These are phyloP conservation scores for Phytopythium sindhum DNA, from an alignment of 352 stramenopile genomes.

Conservation along the genomic window DNA sequence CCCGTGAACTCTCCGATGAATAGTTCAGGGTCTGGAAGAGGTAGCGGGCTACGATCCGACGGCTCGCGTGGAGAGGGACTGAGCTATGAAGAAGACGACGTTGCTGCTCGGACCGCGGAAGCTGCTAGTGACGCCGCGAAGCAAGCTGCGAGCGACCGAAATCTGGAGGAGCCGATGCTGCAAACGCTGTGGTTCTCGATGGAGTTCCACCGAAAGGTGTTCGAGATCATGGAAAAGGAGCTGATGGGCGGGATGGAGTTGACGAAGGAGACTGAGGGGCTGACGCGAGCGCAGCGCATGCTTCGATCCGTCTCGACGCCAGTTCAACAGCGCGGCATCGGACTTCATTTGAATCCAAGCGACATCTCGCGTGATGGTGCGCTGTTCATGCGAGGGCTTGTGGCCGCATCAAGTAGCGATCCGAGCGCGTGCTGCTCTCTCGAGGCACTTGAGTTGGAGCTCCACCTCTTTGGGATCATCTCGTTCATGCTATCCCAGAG, in stretches of 20 bases:
- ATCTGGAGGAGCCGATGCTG: conserved; percentile 68
- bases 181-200: conserved; percentile 87
- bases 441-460: conserved; percentile 79
- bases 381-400: conserved; percentile 27
- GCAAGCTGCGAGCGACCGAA: conserved; percentile 60
- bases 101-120: conserved; percentile 51
- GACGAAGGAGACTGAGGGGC: conserved; percentile 66
- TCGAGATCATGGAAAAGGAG: conserved; percentile 83
- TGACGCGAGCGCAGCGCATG: conserved; percentile 80
- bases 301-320: conserved; percentile 79
- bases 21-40: conserved; percentile 12
- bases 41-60: not conserved
- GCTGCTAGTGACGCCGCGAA: conserved; percentile 80
- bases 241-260: conserved; percentile 63
- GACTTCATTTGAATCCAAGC: conserved; percentile 42
- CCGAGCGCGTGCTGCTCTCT: conserved; percentile 38
- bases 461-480: conserved; percentile 63
- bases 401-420: conserved; percentile 32
- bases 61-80: conserved; percentile 13
- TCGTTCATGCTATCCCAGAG: conserved; percentile 83
- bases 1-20: conserved; percentile 19
- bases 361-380: conserved; percentile 37
- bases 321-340: conserved; percentile 49
- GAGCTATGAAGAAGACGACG: conserved; percentile 57
- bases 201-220: conserved; percentile 85